Evolutionary conservation across 2,329 filamentous ascomycete species (phyloP).

Genomic region (Fusarium cyanostomum): DNA sequence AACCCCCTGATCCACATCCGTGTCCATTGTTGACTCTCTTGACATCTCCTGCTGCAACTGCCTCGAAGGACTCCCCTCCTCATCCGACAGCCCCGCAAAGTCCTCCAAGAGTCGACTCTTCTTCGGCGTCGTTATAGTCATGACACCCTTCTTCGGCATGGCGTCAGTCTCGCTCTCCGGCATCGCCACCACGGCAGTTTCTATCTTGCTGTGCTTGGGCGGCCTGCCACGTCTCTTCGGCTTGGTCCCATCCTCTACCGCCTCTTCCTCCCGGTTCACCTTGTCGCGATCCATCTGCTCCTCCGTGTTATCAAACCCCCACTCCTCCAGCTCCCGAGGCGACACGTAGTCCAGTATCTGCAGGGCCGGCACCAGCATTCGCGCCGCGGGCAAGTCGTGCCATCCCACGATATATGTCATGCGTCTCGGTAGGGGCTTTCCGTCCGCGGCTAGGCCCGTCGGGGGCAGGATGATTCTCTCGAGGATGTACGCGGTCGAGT

Average conservation of each 20-base stretch:
- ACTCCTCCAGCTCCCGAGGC: slow-evolving; percentile 64
- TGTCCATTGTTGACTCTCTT: slow-evolving; percentile 2
- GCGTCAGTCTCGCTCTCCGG: slow-evolving; percentile 36
- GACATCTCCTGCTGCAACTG: slow-evolving; percentile 41
- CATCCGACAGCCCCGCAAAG: slow-evolving; percentile 45
- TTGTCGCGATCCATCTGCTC: slow-evolving; percentile 55
- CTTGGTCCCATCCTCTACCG: slow-evolving; percentile 22
- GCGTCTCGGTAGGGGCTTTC: slow-evolving; percentile 52
- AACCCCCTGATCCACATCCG: slow-evolving; percentile 15
- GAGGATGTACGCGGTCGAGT: slow-evolving; percentile 66
- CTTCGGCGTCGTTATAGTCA: slow-evolving; percentile 50
- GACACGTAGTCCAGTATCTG: slow-evolving; percentile 68
- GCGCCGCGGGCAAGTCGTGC: slow-evolving; percentile 61
- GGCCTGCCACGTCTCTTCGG: slow-evolving; percentile 43
- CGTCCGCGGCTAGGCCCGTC: slow-evolving; percentile 45
- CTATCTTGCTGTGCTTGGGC: slow-evolving; percentile 46
- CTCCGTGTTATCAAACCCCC: slow-evolving; percentile 58
- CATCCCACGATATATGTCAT: slow-evolving; percentile 66
- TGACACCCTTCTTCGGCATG: slow-evolving; percentile 44
- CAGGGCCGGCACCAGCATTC: slow-evolving; percentile 57
- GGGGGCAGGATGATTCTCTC: slow-evolving; percentile 60
- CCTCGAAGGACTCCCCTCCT: slow-evolving; percentile 43
- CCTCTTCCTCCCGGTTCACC: slow-evolving; percentile 40
- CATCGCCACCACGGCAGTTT: slow-evolving; percentile 45
- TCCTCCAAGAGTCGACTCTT: slow-evolving; percentile 46